Evolutionary conservation across 2,329 filamentous ascomycete species (phyloP).

Genomic region (Fusarium concolor): DNA sequence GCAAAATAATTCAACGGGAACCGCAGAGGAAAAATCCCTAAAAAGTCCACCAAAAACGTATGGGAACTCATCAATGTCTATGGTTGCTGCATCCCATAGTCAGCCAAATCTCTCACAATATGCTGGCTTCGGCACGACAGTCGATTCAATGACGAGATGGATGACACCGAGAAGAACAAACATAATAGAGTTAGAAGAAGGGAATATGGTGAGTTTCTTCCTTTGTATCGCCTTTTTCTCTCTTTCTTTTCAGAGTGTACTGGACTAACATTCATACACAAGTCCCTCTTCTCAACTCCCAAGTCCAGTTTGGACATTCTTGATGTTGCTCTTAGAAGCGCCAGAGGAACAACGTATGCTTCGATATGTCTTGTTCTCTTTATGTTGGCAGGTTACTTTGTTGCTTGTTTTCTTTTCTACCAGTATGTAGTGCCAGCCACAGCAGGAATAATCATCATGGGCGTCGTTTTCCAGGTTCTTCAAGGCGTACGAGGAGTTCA

Average conservation of each 20-base stretch:
- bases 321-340: slow-evolving; percentile 1
- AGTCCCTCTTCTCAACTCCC: not conserved
- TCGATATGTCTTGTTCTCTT: slow-evolving; percentile 5
- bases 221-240: not conserved
- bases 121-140: slow-evolving; percentile 9
- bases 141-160: slow-evolving; percentile 16
- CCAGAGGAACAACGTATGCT: slow-evolving; percentile 1
- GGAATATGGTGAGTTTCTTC: not conserved
- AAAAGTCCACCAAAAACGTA: not conserved
- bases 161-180: slow-evolving; percentile 8
- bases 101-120: slow-evolving; percentile 21
- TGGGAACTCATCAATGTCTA: not conserved
- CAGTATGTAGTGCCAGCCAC: slow-evolving; percentile 11
- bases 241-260: not conserved
- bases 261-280: not conserved
- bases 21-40: not conserved
- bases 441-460: not conserved
- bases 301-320: slow-evolving; percentile 6
- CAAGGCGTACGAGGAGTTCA: not conserved
- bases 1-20: not conserved
- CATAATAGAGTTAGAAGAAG: slow-evolving; percentile 15
- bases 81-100: slow-evolving; percentile 10
- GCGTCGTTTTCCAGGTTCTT: slow-evolving; percentile 2
- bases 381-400: slow-evolving; percentile 1
- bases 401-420: slow-evolving; percentile 11